A percentile compares a stretch with the other conserved stretches of the same genome.
Evolutionary conservation across 2,329 filamentous ascomycete genomes (phyloP).

Genomic region (Penicillium sp.): DNA sequence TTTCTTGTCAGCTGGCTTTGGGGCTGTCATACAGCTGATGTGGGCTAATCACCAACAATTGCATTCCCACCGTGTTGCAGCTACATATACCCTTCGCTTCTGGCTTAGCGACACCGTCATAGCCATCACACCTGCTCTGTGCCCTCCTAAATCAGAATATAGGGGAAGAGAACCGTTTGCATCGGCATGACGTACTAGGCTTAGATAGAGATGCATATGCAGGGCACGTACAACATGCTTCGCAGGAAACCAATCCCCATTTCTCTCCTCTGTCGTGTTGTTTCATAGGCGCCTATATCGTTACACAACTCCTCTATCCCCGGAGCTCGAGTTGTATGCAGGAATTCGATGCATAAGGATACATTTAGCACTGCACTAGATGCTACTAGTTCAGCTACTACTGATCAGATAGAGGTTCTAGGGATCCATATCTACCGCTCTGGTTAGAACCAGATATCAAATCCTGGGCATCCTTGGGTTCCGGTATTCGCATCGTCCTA

Average conservation of each 20-base stretch:
- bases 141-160: background rate
- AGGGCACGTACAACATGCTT: background rate
- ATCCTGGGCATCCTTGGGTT: no score
- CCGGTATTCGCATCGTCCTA: no score
- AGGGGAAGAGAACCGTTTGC: background rate
- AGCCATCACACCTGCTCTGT: background rate
- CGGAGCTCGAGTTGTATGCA: no score
- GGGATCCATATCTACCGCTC: no score
- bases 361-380: background rate
- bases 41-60: background rate
- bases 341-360: no score
- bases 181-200: background rate
- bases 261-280: no score
- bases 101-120: background rate
- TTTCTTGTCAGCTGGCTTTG: background rate
- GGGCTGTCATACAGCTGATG: background rate
- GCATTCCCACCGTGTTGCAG: background rate
- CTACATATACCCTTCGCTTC: background rate
- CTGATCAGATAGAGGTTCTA: no score
- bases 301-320: no score
- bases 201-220: background rate
- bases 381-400: background rate
- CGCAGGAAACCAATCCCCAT: background rate
- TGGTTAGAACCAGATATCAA: no score
- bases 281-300: no score